Evolutionary conservation across 257 asterid genomes (phyloP), one percentile per base, ranked within the genome.

Genomic region (Nicotiana knightiana): DNA sequence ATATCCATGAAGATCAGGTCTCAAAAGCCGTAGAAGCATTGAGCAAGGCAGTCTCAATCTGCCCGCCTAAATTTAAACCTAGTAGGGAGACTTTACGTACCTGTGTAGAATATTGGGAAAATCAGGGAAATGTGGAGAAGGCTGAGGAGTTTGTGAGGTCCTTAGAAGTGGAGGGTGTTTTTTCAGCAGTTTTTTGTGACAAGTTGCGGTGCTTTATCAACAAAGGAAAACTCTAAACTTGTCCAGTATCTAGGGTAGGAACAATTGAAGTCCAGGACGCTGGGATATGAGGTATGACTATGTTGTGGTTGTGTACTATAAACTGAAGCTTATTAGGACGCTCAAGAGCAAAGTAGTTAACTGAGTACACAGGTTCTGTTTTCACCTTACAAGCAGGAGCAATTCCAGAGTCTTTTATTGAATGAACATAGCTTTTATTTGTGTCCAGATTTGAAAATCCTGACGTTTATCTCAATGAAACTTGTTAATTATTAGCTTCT

Each of bases 41-140:
- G 90, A 87, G 88, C 88, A 90, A 90, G 87, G 97, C 97, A 11
- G 83, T 90, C 65, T 81, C 85, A 0, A 53, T 82, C 48, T 89
- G 93, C 73, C 88, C 91, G 12, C 84, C 86, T 33, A 79, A 83
- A 65, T 85, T 81, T 58, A 39, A 12, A 33, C 85, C 88, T 68
- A 86, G 77, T 68, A 87, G 86, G 88, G 89, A 87, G 35, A 82
- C 85, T 4, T 86, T 92, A 89, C 33, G 18, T 17, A 87, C 86
- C 71, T 91, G 92, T 85, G 84, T 92, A 82, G 86, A 82, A 71
- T 83, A 58, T 82, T 85, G 92, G 89, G 91, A 87, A 80, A 86
- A 77, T 13, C 75, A 81, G 46, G 88, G 83, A 16, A 33, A 83
- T 65, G 10, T 83, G 76, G 92, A 79, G 70, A 83, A 90, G 86